Conservation (phyloP, 176 grass and related monocot species). For the Oryza australiensis region DNA sequence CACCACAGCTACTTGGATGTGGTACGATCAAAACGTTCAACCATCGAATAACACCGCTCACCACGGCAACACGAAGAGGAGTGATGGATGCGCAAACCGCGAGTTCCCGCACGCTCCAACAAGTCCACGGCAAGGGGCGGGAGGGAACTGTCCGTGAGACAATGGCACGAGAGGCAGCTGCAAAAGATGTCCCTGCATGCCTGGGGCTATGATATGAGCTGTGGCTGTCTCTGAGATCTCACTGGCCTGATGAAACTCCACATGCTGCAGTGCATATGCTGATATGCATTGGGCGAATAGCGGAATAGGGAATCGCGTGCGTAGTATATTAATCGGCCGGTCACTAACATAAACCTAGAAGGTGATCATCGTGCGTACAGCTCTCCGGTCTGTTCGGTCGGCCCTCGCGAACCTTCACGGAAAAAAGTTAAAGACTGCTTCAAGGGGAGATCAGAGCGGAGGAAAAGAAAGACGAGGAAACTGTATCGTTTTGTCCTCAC, state of each 20-base stretch:
- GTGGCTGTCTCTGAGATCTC: slow-evolving; percentile 16
- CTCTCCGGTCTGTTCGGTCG: neutral
- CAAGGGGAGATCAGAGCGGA: neutral
- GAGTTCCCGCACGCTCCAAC: too few species aligned
- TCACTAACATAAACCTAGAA: neutral
- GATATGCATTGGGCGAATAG: neutral
- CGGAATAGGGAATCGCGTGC: neutral
- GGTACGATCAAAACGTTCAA: neutral
- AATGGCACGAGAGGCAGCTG: slow-evolving; percentile 24
- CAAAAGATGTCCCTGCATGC: slow-evolving; percentile 1
- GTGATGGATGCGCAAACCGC: too few species aligned
- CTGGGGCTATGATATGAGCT: slow-evolving; percentile 3
- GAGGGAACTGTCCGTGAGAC: neutral
- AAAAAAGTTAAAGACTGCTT: neutral
- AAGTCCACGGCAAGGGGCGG: neutral
- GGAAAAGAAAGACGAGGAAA: neutral
- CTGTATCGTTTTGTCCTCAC: neutral
- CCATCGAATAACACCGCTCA: neutral
- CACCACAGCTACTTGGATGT: neutral
- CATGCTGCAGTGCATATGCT: neutral
- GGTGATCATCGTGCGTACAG: neutral
- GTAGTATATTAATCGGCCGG: neutral
- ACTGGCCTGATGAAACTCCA: neutral
- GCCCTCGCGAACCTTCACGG: neutral
- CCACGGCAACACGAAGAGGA: too few species aligned